phyloP scores from a whole-genome alignment of 306 rosid species.

The Citrullus amarus region DNA sequence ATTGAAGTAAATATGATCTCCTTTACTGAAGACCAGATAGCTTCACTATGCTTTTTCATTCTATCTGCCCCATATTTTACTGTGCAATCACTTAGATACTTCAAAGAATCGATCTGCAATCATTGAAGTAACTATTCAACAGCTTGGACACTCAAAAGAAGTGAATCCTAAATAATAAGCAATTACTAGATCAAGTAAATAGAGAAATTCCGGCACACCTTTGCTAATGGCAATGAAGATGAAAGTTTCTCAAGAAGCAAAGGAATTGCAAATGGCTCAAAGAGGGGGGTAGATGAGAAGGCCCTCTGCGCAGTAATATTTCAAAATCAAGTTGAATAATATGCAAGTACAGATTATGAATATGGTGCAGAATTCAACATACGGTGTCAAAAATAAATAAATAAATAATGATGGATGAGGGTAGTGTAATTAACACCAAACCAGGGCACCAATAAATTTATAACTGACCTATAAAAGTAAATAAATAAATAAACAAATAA shows the following conservation, averaged over 20 bases:
- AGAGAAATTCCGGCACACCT: conserved; percentile 46
- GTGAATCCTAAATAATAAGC: neutral
- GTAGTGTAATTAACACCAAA: neutral
- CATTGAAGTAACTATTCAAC: conserved; percentile 11
- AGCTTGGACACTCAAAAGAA: neutral
- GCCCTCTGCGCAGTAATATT: conserved; percentile 51
- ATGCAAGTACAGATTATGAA: neutral
- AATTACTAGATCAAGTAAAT: neutral
- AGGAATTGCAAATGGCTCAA: conserved; percentile 79
- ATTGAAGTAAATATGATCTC: conserved; percentile 40
- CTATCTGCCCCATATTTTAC: conserved; percentile 69
- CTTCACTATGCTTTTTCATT: conserved; percentile 50
- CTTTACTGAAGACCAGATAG: conserved; percentile 68
- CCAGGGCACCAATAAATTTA: neutral
- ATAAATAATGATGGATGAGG: neutral
- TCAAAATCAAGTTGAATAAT: neutral
- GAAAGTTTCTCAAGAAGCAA: conserved; percentile 88
- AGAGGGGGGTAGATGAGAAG: conserved; percentile 58
- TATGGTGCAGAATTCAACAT: neutral
- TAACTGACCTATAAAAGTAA: neutral
- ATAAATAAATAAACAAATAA: neutral
- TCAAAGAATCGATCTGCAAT: conserved; percentile 78
- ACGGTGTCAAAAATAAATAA: neutral
- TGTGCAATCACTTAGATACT: conserved; percentile 58
- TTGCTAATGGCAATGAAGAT: conserved; percentile 59